A percentile compares a stretch with the other conserved stretches of the same genome.
phyloP scores from a whole-genome alignment of 2,329 filamentous ascomycete genomes.

The Sporothrix curviconia region DNA sequence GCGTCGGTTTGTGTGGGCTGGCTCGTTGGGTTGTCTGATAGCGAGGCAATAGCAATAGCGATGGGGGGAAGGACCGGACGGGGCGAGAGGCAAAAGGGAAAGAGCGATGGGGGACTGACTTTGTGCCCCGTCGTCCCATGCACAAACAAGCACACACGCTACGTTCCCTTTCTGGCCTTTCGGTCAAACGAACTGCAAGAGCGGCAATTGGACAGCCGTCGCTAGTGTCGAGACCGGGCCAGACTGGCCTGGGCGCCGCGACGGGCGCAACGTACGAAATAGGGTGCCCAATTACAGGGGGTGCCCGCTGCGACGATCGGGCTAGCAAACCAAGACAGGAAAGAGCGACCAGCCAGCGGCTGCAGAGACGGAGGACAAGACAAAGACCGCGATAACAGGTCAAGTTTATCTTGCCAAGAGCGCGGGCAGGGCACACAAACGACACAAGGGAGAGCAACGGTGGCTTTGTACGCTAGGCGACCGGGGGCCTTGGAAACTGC shows the following conservation, averaged over 20 bases:
- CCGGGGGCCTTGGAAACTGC: too few species aligned
- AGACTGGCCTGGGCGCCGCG: conserved; percentile 4
- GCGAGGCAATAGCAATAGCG: neutral
- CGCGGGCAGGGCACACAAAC: too few species aligned
- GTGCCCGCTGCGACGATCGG: too few species aligned
- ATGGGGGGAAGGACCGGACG: neutral
- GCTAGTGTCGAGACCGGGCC: neutral
- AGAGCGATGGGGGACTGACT: neutral
- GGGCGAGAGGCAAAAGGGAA: conserved; percentile 1
- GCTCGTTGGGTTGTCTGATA: too few species aligned
- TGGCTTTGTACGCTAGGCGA: too few species aligned
- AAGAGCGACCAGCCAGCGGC: neutral
- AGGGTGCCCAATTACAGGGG: too few species aligned
- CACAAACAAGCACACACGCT: conserved; percentile 7
- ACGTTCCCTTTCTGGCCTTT: conserved; percentile 7
- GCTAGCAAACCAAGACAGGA: neutral
- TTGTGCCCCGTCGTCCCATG: too few species aligned
- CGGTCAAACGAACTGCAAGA: conserved; percentile 18
- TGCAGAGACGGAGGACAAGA: neutral
- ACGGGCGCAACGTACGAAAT: too few species aligned
- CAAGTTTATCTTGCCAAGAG: too few species aligned
- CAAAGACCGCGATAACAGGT: too few species aligned
- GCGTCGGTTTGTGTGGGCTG: neutral
- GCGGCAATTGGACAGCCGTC: conserved; percentile 17
- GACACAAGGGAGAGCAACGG: too few species aligned